Evolutionary conservation across 2,329 filamentous ascomycete genomes (phyloP), one percentile per base, ranked within the genome.

Genomic region (Chrysoporthe deuterocubensis): DNA sequence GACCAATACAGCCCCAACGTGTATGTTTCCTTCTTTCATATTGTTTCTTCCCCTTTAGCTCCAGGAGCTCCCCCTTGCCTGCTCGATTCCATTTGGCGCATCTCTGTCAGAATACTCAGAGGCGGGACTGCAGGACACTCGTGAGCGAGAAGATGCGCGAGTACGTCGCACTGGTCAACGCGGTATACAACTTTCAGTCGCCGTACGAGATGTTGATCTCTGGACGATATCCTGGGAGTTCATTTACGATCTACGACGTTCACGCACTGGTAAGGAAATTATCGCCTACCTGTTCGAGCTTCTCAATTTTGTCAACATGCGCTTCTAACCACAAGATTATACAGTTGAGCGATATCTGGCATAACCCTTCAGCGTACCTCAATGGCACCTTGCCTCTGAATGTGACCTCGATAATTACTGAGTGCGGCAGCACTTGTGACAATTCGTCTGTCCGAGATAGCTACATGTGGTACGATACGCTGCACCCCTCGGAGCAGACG

Each of bases 401-500:
- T 72, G 84, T 87, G 0, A 83, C 82, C 2, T 82, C 85, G 1
- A 83, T 76, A 40, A 78, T 79, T 26, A 76, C 82, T 43, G 76
- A 82, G n/a, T 87, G 86, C 70, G 64, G 66, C 16, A 56, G 44
- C 43, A 40, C 80, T 61, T 85, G 84, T 71, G 73, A 72, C 67
- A 70, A 71, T 37, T 67, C 71, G 14, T 52, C 76, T 2, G 78
- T 75, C 57, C 76, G 78, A 32, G 84, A 87, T 72, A 83, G 80
- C 50, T 89, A 80, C 71, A 66, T 65, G 63, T 89, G 86, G 85
- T 88, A 78, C 71, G 85, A 89, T 73, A 80, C 83, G 68, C 73
- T 89, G 75, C 87, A 89, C 77, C 85, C 86, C 1, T 84, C 82
- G 56, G 82, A 87, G 78, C 83, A 86, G 76, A 81, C 84, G 2